phyloP scores from a whole-genome alignment of 352 stramenopile species.

The Thalassiosira hispida region DNA sequence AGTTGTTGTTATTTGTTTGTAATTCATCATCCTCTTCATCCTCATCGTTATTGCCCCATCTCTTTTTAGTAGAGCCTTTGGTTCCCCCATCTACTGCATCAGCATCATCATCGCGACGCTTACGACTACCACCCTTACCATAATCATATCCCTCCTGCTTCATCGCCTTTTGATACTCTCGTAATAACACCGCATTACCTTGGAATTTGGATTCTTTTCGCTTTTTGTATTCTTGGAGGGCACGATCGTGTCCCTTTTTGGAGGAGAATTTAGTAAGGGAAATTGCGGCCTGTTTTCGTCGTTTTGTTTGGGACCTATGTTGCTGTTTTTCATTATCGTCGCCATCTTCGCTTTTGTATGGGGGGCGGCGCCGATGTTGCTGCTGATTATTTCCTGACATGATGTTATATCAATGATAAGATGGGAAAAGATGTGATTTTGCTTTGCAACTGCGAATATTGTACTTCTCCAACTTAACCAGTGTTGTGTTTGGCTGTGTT shows the following conservation, averaged over 20 bases:
- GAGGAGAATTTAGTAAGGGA: constrained; percentile 49
- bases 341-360: not conserved
- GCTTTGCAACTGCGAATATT: too few species aligned
- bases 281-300: constrained; percentile 28
- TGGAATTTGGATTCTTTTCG: constrained; percentile 66
- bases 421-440: too few species aligned
- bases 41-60: not conserved
- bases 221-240: constrained; percentile 68
- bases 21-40: constrained; percentile 22
- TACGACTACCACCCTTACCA: constrained; percentile 68
- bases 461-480: too few species aligned
- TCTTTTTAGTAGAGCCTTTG: constrained; percentile 3
- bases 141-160: constrained; percentile 74
- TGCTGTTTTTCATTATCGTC: not conserved
- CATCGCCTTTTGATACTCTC: constrained; percentile 72
- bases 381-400: constrained; percentile 12
- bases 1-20: not conserved
- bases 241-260: constrained; percentile 63
- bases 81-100: too few species aligned
- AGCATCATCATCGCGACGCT: constrained; percentile 28
- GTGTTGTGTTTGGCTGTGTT: too few species aligned
- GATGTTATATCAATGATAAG: not conserved
- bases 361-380: not conserved
- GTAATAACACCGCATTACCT: constrained; percentile 61
- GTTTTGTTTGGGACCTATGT: constrained; percentile 13